A percentile compares a stretch with the other conserved stretches of the same genome.
Conservation (phyloP, 352 stramenopile species). For the Phytophthora fragariae region DNA sequence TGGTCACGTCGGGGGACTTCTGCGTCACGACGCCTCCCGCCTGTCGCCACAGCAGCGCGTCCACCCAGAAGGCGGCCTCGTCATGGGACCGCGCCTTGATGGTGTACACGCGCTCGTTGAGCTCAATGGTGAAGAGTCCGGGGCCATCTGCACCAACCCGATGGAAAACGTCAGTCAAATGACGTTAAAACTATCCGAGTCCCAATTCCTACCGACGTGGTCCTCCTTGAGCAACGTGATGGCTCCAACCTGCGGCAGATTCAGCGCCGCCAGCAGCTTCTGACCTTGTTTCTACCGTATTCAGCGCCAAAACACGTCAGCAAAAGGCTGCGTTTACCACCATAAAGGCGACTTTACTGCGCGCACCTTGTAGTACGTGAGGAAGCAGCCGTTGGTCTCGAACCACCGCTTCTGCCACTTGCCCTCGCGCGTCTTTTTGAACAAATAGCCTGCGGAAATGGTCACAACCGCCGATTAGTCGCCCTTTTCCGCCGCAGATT, state of each 20-base stretch:
- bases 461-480: constrained; percentile 18
- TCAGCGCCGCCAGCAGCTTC: constrained; percentile 95
- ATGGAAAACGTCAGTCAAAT: constrained; percentile 17
- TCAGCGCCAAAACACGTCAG: background rate
- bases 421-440: constrained; percentile 94
- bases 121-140: constrained; percentile 89
- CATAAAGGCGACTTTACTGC: background rate
- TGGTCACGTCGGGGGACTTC: constrained; percentile 69
- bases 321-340: background rate
- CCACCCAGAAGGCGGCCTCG: constrained; percentile 89
- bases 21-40: constrained; percentile 81
- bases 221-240: constrained; percentile 82
- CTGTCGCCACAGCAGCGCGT: constrained; percentile 87
- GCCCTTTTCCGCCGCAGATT: background rate
- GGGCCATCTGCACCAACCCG: constrained; percentile 62
- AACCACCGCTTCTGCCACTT: constrained; percentile 99
- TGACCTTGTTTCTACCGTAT: constrained; percentile 84
- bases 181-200: background rate
- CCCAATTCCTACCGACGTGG: constrained; percentile 50
- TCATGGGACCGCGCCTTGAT: constrained; percentile 90
- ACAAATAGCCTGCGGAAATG: constrained; percentile 81
- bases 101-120: constrained; percentile 92
- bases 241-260: constrained; percentile 92
- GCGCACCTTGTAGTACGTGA: constrained; percentile 98
- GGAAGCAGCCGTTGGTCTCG: constrained; percentile 98